Base-by-base conservation (phyloP, 306 rosid species). In the Malus sieversii region DNA sequence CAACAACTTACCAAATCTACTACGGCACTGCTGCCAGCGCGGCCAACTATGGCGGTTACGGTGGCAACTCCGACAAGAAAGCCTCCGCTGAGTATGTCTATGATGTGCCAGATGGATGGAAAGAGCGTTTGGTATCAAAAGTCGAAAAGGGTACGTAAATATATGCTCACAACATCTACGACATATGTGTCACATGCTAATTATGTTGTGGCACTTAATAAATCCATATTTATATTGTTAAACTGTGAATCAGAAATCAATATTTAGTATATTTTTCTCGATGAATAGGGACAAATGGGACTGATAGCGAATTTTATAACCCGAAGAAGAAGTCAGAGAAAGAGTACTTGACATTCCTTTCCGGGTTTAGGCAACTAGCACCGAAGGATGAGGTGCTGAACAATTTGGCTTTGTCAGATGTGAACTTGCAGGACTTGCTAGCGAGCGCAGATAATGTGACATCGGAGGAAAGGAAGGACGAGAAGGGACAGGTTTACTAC, bases 1-100 rank as follows among this genome's bases (percentile, higher is more conserved):
- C 72, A 81, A 15, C 75, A 35, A 32, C 69, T n/a, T 95, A 85
- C 87, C 86, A 77, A 23, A 6, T 95, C 66, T 95, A 90, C 85
- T 95, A 95, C 46, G 96, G 97, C 53, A 95, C 98, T 1, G 97
- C 96, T 12, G 95, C 98, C 44, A 95, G 96, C 45, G 97, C 97
- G 1, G 82, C 97, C 70, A 94, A 91, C 66, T 91, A 94, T 77
- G 98, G 98, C 0, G 95, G 98, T 13, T 89, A 85, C 60, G 96
- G 96, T 2, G 97, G 97, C 1, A 94, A 94, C 76, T 82, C 97
- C 22, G 83, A 23, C 91, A 94, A 91, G 82, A 84, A 90, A 70
- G 90, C 89, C 78, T 87, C 98, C 0, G 95, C 97, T 0, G 98
- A 95, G 80, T 90, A 95, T 48, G 73, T 95, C 20, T 87, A 89